phyloP scores from a whole-genome alignment of 768 basidiomycete species.

The Lyophyllum semitale region DNA sequence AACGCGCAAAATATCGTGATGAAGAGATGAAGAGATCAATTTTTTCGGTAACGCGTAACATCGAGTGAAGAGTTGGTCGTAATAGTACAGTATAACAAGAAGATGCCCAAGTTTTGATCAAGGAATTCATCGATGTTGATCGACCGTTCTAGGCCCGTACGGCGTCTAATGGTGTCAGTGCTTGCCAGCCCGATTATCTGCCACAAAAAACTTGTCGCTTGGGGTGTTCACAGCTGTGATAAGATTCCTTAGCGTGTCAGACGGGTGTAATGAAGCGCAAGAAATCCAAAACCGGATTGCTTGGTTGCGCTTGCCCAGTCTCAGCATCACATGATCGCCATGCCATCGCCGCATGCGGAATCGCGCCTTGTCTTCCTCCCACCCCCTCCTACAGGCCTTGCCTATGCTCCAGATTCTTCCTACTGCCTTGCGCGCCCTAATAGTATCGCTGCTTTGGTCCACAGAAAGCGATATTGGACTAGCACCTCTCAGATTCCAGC shows the following conservation, averaged over 20 bases:
- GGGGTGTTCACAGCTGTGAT: too few relatives aligned
- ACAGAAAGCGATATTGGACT: conserved; percentile 26
- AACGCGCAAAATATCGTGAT: too few relatives aligned
- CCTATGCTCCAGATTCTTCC: conserved; percentile 41
- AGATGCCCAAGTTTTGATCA: neutral
- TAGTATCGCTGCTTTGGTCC: conserved; percentile 44
- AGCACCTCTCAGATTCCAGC: conserved; percentile 52
- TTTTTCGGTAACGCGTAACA: too few relatives aligned
- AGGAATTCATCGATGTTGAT: neutral
- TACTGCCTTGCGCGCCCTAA: conserved; percentile 38
- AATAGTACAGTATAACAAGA: too few relatives aligned
- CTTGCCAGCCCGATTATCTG: too few relatives aligned
- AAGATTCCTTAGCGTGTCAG: too few relatives aligned
- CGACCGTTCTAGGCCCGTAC: neutral
- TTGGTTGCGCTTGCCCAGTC: neutral
- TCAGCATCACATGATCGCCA: neutral
- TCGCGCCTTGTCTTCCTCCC: neutral
- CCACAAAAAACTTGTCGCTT: too few relatives aligned
- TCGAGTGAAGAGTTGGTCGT: too few relatives aligned
- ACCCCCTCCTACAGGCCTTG: neutral
- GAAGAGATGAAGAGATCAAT: too few relatives aligned
- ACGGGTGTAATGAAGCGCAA: too few relatives aligned
- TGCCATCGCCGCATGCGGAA: neutral
- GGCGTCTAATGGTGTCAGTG: too few relatives aligned
- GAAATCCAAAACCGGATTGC: too few relatives aligned